Evolutionary conservation across 192 early-diverging fungal species (phyloP).

Genomic region (Mortierella hygrophila): DNA sequence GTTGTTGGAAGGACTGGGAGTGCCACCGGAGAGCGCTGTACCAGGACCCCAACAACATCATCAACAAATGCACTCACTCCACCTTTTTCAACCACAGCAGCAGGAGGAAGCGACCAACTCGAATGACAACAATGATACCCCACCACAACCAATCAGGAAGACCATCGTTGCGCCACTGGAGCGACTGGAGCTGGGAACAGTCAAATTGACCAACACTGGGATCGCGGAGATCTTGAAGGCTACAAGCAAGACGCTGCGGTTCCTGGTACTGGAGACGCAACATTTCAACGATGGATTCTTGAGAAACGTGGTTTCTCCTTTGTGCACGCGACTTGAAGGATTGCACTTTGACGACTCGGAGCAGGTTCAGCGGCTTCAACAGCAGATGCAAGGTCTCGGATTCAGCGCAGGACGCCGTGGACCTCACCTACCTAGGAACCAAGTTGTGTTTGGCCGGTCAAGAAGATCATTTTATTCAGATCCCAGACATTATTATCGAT

Average conservation of each 20-base stretch:
- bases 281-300: slow-evolving; percentile 43
- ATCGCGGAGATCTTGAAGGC: slow-evolving; percentile 38
- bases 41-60: neutral
- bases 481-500: neutral
- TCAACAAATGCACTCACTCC: neutral
- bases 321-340: slow-evolving; percentile 28
- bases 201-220: slow-evolving; percentile 27
- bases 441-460: slow-evolving; percentile 41
- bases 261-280: slow-evolving; percentile 44
- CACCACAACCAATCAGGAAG: slow-evolving; percentile 1
- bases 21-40: slow-evolving; percentile 5
- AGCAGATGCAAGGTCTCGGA: slow-evolving; percentile 38
- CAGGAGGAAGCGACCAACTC: neutral
- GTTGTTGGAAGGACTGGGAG: slow-evolving; percentile 43
- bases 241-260: slow-evolving; percentile 32
- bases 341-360: slow-evolving; percentile 52
- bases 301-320: slow-evolving; percentile 31
- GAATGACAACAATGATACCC: neutral
- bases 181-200: slow-evolving; percentile 36
- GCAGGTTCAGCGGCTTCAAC: slow-evolving; percentile 27
- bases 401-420: slow-evolving; percentile 42
- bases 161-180: slow-evolving; percentile 41
- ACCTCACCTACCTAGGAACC: slow-evolving; percentile 10
- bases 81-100: too few relatives aligned
- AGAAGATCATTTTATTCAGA: slow-evolving; percentile 28